Percentiles rank a stretch among this genome's conserved stretches.
Evolutionary conservation across 73 alveolate genomes (phyloP).

Genomic region (Paramecium octaurelia): DNA sequence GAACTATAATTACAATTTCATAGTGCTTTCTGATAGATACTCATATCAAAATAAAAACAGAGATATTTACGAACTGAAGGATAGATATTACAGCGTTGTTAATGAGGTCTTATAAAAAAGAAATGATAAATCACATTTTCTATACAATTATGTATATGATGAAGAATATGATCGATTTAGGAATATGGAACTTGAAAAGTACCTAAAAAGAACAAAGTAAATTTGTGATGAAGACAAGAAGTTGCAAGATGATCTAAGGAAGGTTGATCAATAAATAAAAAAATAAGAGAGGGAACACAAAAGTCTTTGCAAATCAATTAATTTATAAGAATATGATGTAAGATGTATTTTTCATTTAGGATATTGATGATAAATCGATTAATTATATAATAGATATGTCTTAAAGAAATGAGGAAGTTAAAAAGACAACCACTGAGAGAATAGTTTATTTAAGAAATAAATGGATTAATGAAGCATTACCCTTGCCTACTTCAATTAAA

Average conservation of each 20-base stretch:
- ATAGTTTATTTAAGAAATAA: slow-evolving; percentile 28
- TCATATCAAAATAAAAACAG: neutral
- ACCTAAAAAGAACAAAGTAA: slow-evolving; percentile 41
- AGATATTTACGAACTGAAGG: slow-evolving; percentile 35
- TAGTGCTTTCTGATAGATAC: slow-evolving; percentile 46
- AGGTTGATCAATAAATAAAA: neutral
- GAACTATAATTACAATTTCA: slow-evolving; percentile 30
- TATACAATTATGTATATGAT: slow-evolving; percentile 52
- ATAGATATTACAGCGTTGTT: slow-evolving; percentile 47
- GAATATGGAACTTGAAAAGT: slow-evolving; percentile 41
- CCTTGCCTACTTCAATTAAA: neutral
- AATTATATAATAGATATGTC: neutral
- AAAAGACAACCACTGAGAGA: slow-evolving; percentile 13
- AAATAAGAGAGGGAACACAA: slow-evolving; percentile 46
- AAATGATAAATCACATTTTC: neutral
- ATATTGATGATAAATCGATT: neutral
- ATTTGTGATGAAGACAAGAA: slow-evolving; percentile 39
- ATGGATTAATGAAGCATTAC: slow-evolving; percentile 50
- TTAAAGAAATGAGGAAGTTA: neutral
- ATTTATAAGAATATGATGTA: neutral
- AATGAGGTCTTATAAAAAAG: neutral
- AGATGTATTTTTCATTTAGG: neutral
- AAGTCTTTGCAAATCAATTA: neutral
- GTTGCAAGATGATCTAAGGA: neutral
- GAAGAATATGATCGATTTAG: slow-evolving; percentile 54